A percentile compares a stretch with the other conserved stretches of the same genome.
These are phyloP conservation scores for Diaporthe destruens DNA, from an alignment of 2,329 filamentous ascomycete species.

Conservation along the genomic window DNA sequence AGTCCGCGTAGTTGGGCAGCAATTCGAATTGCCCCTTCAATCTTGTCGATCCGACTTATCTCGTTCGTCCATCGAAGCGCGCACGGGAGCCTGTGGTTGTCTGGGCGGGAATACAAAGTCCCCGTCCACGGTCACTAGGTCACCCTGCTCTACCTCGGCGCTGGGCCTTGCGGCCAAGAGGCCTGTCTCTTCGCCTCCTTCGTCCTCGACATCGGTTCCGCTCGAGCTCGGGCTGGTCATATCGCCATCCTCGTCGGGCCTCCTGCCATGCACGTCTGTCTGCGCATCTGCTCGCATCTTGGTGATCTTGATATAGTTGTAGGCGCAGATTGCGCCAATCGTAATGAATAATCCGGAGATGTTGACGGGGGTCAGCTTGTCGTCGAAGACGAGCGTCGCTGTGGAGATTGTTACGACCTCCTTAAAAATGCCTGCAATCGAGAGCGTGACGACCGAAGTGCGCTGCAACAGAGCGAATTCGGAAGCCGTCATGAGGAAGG, in stretches of 20 bases:
- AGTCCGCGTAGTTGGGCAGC: background rate
- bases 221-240: slow-evolving; percentile 52
- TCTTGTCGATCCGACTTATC: slow-evolving; percentile 42
- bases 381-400: slow-evolving; percentile 88
- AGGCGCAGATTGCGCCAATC: slow-evolving; percentile 85
- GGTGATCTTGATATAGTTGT: slow-evolving; percentile 94
- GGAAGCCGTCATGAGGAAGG: slow-evolving; percentile 95
- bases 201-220: slow-evolving; percentile 56
- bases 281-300: slow-evolving; percentile 87
- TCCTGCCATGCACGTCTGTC: slow-evolving; percentile 60
- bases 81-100: slow-evolving; percentile 27
- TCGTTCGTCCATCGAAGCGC: slow-evolving; percentile 36
- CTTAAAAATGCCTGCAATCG: slow-evolving; percentile 98
- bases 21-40: slow-evolving; percentile 15
- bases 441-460: slow-evolving; percentile 94
- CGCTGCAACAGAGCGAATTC: slow-evolving; percentile 96
- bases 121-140: slow-evolving; percentile 56
- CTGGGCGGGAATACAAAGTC: slow-evolving; percentile 55
- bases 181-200: slow-evolving; percentile 60
- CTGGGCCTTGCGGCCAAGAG: slow-evolving; percentile 58
- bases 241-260: slow-evolving; percentile 50
- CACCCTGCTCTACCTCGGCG: slow-evolving; percentile 48
- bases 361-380: slow-evolving; percentile 89
- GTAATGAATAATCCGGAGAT: slow-evolving; percentile 89
- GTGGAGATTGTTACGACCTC: slow-evolving; percentile 96